Evolutionary conservation across 2,329 filamentous ascomycete species (phyloP), one percentile per base, ranked within the genome.

Genomic region (Helotiales sp.): DNA sequence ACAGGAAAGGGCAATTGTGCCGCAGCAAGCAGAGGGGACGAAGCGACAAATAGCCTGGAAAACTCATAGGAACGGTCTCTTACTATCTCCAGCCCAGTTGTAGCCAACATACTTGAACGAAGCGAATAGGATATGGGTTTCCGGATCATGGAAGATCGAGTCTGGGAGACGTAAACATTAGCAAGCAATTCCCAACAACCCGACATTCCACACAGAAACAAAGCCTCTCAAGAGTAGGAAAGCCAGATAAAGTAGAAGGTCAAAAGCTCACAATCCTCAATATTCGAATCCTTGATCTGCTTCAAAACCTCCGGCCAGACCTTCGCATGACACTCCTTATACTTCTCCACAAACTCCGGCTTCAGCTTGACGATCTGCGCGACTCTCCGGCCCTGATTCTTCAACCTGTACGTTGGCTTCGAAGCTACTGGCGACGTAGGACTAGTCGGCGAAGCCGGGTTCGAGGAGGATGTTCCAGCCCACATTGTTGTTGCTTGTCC

Each of bases 231-330:
- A 45, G 20, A 26, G 6, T 34, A 43, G 22, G 4, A 58, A 22
- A n/a, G n/a, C n/a, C n/a, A n/a, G n/a, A n/a, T 11, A 22, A 64
- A 49, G 6, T 20, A 45, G 22, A 17, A 28, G 2, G 6, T 13
- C 40, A 13, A 15, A 6, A 57, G 79, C 83, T 69, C 79, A 90
- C 88, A 95, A 75, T 95, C 91, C 68, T 83, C 80, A 66, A 95
- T 92, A 71, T 91, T 91, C 77, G 89, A 92, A 47, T 89, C 86
- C 76, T 89, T 88, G 75, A 95, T 93, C 80, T 93, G 90, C 77
- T 87, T 84, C 37, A 92, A 80, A 0, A 96, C 91, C 73, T 91
- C 90, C 6, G 91, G 91, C 92, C 91, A 95, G 0, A 93, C 90
- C 4, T 84, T 84, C 6, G 87, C 88, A 76, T 94, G 92, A 69